Base-by-base conservation (phyloP, 2,329 filamentous ascomycete genomes). In the Calonectria crousiana region DNA sequence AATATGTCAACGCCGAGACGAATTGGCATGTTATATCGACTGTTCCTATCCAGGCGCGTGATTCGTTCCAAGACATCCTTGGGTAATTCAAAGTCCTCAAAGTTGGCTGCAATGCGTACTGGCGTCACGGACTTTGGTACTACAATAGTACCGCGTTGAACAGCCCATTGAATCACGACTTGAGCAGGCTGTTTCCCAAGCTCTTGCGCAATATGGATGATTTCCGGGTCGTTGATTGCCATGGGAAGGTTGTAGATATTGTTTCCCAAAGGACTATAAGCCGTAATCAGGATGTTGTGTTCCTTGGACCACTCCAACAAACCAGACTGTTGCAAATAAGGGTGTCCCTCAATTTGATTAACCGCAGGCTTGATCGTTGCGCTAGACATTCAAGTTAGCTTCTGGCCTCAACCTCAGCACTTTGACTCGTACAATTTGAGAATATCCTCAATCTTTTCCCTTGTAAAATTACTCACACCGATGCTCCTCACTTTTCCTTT, bases 221-320 rank as follows among this genome's bases (percentile, higher is more conserved):
- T 84, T 34, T 84, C 84, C 3, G 85, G 83, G 74, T 89, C 89
- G 75, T 89, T 87, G 26, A 90, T 84, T 5, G 87, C 85, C 53
- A 87, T 85, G 18, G 88, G 86, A 74, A 87, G 76, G 47, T 78
- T 81, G 34, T 80, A 82, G 69, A 82, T 80, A 82, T 90, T 91
- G 83, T 90, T 91, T 18, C 88, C 92, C 28, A 93, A 89, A 6
- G 92, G 92, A 60, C 90, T 93, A 84, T 93, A 94, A 18, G 92
- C 92, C 78, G 91, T 89, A 68, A 93, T 83, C 73, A 91, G 85
- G 75, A 94, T 93, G 73, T 86, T 86, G 82, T 93, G 62, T 30
- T 73, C 6, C 47, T 71, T 58, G 4, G 53, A 75, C 67, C 67
- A 92, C 18, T 88, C 85, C 10, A 92, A 83, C 49, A 94, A 84